Evolutionary conservation across 345 rosid species (phyloP).

Genomic region (Citropsis articulata): DNA sequence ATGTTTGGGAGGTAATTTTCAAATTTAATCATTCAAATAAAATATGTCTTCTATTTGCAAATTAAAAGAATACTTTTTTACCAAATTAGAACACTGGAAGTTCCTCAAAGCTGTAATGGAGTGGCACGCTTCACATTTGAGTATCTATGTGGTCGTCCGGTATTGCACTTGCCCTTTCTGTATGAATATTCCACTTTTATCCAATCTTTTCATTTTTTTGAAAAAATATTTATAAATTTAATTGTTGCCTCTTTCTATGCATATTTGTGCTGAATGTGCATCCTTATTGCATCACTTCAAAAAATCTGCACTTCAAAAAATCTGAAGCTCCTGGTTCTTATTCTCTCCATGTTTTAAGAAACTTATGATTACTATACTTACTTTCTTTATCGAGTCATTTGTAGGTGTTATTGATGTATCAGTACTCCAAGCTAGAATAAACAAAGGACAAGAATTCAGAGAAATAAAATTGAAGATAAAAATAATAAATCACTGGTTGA

Average conservation of each 20-base stretch:
- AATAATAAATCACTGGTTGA: not conserved
- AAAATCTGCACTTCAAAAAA: not conserved
- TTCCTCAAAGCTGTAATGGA: constrained; percentile 81
- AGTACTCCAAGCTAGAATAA: not conserved
- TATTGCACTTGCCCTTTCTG: constrained; percentile 23
- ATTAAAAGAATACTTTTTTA: not conserved
- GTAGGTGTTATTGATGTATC: not conserved
- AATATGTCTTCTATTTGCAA: not conserved
- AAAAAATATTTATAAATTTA: not conserved
- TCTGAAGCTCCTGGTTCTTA: not conserved
- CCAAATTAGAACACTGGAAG: constrained; percentile 63
- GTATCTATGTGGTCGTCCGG: constrained; percentile 80
- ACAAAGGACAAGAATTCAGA: not conserved
- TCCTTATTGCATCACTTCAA: not conserved
- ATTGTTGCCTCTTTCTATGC: not conserved
- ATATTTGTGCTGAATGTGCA: not conserved
- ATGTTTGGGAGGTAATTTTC: constrained; percentile 88
- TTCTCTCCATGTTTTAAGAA: not conserved
- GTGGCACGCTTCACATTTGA: constrained; percentile 78
- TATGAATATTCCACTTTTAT: not conserved
- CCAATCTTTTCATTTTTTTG: not conserved
- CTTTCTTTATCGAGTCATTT: not conserved
- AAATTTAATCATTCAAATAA: not conserved
- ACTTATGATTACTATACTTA: not conserved
- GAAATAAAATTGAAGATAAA: not conserved